Conservation (phyloP, 2,329 filamentous ascomycete genomes). For the Xylariaceae sp. region DNA sequence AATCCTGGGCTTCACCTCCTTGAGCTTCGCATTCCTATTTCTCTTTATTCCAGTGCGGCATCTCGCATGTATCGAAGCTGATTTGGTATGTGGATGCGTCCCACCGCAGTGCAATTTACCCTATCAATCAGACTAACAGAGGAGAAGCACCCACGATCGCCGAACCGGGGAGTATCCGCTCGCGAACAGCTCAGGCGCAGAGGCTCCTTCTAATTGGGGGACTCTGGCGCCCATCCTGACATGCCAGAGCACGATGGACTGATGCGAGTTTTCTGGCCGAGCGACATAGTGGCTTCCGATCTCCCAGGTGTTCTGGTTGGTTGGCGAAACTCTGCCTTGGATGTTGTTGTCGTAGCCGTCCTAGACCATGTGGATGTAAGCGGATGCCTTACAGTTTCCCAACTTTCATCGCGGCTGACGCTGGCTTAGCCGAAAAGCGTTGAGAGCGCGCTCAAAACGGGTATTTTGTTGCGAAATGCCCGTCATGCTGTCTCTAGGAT, state of each 20-base stretch:
- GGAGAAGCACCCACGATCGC: slow-evolving; percentile 68
- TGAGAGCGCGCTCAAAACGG: slow-evolving; percentile 79
- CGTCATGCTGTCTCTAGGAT: slow-evolving; percentile 76
- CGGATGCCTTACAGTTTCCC: slow-evolving; percentile 11
- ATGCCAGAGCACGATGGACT: slow-evolving; percentile 77
- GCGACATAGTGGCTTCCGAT: slow-evolving; percentile 69
- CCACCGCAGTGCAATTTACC: background rate
- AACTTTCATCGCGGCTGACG: slow-evolving; percentile 28
- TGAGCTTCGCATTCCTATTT: slow-evolving; percentile 80
- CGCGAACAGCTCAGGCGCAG: slow-evolving; percentile 90
- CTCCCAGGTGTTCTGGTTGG: slow-evolving; percentile 84
- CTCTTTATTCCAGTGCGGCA: slow-evolving; percentile 80
- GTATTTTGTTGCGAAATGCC: slow-evolving; percentile 77
- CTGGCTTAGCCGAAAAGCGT: slow-evolving; percentile 64
- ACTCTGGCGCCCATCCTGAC: slow-evolving; percentile 40
- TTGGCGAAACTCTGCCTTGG: slow-evolving; percentile 88
- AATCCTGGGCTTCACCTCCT: slow-evolving; percentile 75
- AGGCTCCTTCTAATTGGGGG: slow-evolving; percentile 74
- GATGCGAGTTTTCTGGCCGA: slow-evolving; percentile 98
- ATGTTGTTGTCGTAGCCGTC: slow-evolving; percentile 85
- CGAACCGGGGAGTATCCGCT: slow-evolving; percentile 79
- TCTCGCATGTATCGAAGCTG: slow-evolving; percentile 74
- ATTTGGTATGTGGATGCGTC: slow-evolving; percentile 58
- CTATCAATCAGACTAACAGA: slow-evolving; percentile 23
- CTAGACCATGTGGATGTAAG: slow-evolving; percentile 86